Conservation (phyloP, 768 basidiomycete species). For the Phaeotremella skinneri region DNA sequence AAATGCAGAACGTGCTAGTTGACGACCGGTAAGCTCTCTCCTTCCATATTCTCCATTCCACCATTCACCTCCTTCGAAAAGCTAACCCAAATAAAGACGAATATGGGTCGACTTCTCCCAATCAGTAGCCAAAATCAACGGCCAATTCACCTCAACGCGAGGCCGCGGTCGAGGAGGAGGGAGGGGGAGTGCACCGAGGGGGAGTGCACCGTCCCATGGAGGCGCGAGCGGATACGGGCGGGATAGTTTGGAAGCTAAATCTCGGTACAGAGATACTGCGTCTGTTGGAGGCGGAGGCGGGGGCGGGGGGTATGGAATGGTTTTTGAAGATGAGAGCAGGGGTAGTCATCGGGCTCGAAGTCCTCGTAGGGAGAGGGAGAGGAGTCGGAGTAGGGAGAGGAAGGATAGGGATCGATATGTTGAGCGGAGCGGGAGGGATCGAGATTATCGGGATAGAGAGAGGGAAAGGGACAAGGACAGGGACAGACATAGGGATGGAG, state of each 20-base stretch:
- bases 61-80: background rate
- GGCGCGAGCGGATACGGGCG: constrained; percentile 53
- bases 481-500: constrained; percentile 39
- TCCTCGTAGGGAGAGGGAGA: constrained; percentile 21
- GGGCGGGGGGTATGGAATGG: constrained; percentile 21
- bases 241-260: constrained; percentile 70
- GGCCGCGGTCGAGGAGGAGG: constrained; percentile 51
- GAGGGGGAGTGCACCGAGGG: constrained; percentile 18
- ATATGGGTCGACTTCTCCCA: constrained; percentile 99
- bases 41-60: background rate
- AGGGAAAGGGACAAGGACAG: constrained; percentile 12
- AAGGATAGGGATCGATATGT: constrained; percentile 24
- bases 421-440: constrained; percentile 38
- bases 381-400: constrained; percentile 17
- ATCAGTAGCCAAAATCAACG: constrained; percentile 86
- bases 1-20: constrained; percentile 98
- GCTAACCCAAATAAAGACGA: constrained; percentile 51
- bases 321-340: constrained; percentile 16
- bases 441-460: constrained; percentile 14
- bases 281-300: constrained; percentile 19
- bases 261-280: constrained; percentile 56
- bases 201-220: constrained; percentile 22
- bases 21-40: constrained; percentile 65
- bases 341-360: no score
- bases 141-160: constrained; percentile 66